phyloP scores from a whole-genome alignment of 345 rosid species.

The Rhizophora mangle region DNA sequence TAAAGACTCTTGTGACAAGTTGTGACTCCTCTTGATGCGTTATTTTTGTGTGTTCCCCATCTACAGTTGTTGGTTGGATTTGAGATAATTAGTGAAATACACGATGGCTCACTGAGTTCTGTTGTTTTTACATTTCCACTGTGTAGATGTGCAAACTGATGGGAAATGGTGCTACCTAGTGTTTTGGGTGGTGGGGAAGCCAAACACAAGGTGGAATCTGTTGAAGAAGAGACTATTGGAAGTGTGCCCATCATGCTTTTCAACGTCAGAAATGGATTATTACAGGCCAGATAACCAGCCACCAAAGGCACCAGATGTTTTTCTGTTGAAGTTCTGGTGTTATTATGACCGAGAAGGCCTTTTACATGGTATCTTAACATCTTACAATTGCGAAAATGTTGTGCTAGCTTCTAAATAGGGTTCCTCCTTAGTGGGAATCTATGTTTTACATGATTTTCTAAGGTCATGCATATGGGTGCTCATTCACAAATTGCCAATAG shows the following conservation, averaged over 20 bases:
- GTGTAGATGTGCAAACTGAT: constrained; percentile 58
- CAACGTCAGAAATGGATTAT: constrained; percentile 50
- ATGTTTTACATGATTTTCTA: too few species aligned
- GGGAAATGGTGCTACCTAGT: constrained; percentile 71
- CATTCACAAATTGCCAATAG: too few species aligned
- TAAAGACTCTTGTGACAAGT: too few species aligned
- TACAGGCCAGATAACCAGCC: constrained; percentile 39
- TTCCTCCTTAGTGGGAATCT: neutral
- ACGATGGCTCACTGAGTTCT: constrained; percentile 1
- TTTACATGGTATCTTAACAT: constrained; percentile 43
- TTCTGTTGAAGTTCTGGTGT: constrained; percentile 68
- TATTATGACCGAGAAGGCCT: constrained; percentile 50
- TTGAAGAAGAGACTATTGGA: constrained; percentile 61
- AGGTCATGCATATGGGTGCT: too few species aligned
- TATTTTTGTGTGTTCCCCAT: neutral
- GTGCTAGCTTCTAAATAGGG: neutral
- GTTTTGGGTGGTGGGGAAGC: constrained; percentile 61
- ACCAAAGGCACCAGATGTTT: constrained; percentile 48
- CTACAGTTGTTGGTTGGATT: neutral
- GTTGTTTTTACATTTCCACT: constrained; percentile 4
- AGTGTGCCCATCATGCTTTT: constrained; percentile 59
- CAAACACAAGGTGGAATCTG: constrained; percentile 51
- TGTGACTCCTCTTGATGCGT: too few species aligned
- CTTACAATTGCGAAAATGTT: neutral
- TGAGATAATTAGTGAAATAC: neutral